Evolutionary conservation across 1,284 basidiomycete species (phyloP), one percentile per base, ranked within the genome.

Genomic region (Ganoderma boninense): DNA sequence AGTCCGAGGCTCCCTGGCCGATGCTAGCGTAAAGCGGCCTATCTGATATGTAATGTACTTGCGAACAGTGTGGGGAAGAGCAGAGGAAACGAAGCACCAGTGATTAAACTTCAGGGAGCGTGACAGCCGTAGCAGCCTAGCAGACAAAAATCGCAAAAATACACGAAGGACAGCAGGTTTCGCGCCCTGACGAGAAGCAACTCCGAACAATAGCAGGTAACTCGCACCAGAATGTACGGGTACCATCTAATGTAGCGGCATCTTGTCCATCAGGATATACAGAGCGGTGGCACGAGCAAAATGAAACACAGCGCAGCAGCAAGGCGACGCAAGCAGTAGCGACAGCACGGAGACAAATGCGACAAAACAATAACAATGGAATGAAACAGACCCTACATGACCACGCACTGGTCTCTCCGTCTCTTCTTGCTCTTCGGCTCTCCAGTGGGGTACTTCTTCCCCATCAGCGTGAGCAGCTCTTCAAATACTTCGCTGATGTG

Each of bases 401-500:
- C 82, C 63, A 87, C 83, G 78, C 91, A 92, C 46, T 74, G 72
- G 66, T 76, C 75, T 56, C 69, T 69, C 64, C 71, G 70, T 56
- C 66, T 71, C 71, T 71, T 75, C 77, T 81, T 86, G 60, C 73
- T 65, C 69, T 71, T 73, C 35, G 76, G 74, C 29, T 76, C 72
- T 23, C 87, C 87, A 68, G 83, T 77, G 20, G 92, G 91, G 79
- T 91, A 92, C 70, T 85, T 84, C 68, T 77, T 80, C 46, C 90
- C 86, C 92, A 96, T 93, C 77, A 94, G 93, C 71, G 88, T 85
- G 60, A 94, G 82, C 46, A 96, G 84, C 71, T 94, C 92, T 73
- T 94, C 90, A 77, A 96, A 96, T 14, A 93, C 92, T 59, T 93
- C 92, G 13, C 83, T 83, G 64, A 96, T 87, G 77, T 95, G 90